Evolutionary conservation across 169 alveolate genomes (phyloP).

Genomic region (Sarcocystis neurona): DNA sequence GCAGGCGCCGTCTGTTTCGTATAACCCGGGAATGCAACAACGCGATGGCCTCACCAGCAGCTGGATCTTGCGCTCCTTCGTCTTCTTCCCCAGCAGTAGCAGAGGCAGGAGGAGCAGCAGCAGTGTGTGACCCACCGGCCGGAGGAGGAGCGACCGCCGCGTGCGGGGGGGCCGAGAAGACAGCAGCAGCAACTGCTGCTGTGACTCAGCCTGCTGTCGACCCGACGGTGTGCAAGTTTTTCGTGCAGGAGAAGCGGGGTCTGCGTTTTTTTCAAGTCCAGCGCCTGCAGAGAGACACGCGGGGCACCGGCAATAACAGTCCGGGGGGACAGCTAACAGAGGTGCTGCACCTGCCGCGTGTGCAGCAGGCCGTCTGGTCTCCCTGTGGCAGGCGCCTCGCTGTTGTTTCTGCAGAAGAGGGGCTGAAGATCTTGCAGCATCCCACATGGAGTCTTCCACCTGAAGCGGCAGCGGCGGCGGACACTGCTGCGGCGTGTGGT

Average conservation of each 20-base stretch:
- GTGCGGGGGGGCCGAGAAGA: too few species aligned
- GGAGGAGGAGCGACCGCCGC: too few species aligned
- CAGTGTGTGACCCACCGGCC: too few species aligned
- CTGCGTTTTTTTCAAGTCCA: constrained; percentile 7
- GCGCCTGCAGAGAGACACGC: too few species aligned
- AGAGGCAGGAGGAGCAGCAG: too few species aligned
- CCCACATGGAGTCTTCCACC: constrained; percentile 52
- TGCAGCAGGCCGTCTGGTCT: constrained; percentile 52
- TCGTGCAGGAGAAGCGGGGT: constrained; percentile 20
- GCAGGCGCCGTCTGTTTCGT: too few species aligned
- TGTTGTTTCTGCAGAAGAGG: constrained; percentile 32
- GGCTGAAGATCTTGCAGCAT: constrained; percentile 46
- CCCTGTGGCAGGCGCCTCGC: constrained; percentile 60
- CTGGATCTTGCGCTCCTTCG: too few species aligned
- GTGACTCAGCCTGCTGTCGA: too few species aligned
- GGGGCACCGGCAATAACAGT: background rate
- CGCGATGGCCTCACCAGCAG: too few species aligned
- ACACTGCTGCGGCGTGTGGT: constrained; percentile 31
- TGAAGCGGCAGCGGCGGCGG: constrained; percentile 19
- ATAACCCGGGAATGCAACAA: too few species aligned
- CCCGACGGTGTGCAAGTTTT: background rate
- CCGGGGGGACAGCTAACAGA: background rate
- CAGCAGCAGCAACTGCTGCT: too few species aligned
- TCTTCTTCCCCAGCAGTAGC: too few species aligned
- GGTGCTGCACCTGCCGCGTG: background rate